A percentile compares a stretch with the other conserved stretches of the same genome.
Conservation (phyloP, 2,329 filamentous ascomycete genomes). For the Nigrospora sphaerica region DNA sequence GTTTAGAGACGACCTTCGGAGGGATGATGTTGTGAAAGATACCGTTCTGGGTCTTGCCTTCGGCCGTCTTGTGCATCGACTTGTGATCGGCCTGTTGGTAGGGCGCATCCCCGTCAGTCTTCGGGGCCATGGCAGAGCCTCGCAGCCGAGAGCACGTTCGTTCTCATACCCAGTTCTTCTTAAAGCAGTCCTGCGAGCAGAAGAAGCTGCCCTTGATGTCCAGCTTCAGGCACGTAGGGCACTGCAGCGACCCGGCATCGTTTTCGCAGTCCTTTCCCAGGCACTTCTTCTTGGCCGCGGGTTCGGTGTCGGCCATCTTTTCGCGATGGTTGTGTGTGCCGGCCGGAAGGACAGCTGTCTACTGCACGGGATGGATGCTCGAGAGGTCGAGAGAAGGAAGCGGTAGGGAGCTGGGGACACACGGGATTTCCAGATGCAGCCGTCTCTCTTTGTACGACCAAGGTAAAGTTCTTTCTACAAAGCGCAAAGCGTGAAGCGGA, state of each 20-base stretch:
- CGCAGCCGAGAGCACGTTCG: background rate
- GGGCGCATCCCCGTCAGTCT: slow-evolving; percentile 3
- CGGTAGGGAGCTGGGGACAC: too few relatives aligned
- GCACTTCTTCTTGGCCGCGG: slow-evolving; percentile 61
- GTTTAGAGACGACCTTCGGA: slow-evolving; percentile 82
- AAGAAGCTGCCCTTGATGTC: slow-evolving; percentile 87
- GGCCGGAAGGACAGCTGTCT: too few relatives aligned
- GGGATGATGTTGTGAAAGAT: slow-evolving; percentile 67
- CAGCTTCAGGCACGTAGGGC: slow-evolving; percentile 88
- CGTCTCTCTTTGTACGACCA: too few relatives aligned
- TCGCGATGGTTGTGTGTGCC: background rate
- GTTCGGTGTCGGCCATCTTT: slow-evolving; percentile 39
- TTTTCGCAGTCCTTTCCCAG: slow-evolving; percentile 79
- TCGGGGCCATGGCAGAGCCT: background rate
- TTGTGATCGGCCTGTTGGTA: slow-evolving; percentile 69
- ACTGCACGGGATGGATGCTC: too few relatives aligned
- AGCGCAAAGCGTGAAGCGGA: too few relatives aligned
- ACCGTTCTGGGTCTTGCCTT: slow-evolving; percentile 44
- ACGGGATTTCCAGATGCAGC: too few relatives aligned
- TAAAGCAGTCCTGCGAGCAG: slow-evolving; percentile 98
- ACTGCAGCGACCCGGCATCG: slow-evolving; percentile 79
- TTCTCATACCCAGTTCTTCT: slow-evolving; percentile 84
- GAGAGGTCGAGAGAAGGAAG: too few relatives aligned
- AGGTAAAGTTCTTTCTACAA: too few relatives aligned
- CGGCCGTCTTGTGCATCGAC: slow-evolving; percentile 66